These are phyloP conservation scores for Hygrocybe punicea DNA, from an alignment of 768 basidiomycete genomes.

Conservation along the genomic window DNA sequence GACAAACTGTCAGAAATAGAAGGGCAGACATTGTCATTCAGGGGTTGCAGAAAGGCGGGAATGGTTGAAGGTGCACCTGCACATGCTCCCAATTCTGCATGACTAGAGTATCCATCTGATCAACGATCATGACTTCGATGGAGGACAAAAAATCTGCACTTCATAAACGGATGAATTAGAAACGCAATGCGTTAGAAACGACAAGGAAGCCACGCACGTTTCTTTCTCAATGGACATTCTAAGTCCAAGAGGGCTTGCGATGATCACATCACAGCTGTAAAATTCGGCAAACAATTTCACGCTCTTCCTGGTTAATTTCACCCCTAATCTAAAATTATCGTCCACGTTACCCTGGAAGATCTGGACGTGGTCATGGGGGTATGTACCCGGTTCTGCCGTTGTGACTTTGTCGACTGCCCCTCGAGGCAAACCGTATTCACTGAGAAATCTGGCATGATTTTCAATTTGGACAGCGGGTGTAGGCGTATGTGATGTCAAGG, in stretches of 20 bases:
- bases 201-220: conserved; percentile 50
- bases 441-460: conserved; percentile 76
- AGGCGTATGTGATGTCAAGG: conserved; percentile 73
- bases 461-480: conserved; percentile 76
- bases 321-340: conserved; percentile 87
- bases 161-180: conserved; percentile 38
- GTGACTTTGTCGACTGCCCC: conserved; percentile 79
- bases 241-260: conserved; percentile 91
- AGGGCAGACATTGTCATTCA: not conserved
- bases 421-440: conserved; percentile 79
- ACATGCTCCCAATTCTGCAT: conserved; percentile 99
- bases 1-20: conserved; percentile 60
- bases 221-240: conserved; percentile 93
- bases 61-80: conserved; percentile 51
- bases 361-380: conserved; percentile 86
- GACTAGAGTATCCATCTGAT: conserved; percentile 86
- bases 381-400: conserved; percentile 66
- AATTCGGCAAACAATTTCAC: conserved; percentile 90
- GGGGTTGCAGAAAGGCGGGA: not conserved
- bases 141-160: conserved; percentile 90
- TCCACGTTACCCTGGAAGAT: conserved; percentile 97
- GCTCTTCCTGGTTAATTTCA: conserved; percentile 90
- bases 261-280: conserved; percentile 84
- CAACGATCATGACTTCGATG: conserved; percentile 86
- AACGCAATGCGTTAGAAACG: not conserved